These are phyloP conservation scores for Russula dissimulans DNA, from an alignment of 768 basidiomycete genomes.

Conservation along the genomic window DNA sequence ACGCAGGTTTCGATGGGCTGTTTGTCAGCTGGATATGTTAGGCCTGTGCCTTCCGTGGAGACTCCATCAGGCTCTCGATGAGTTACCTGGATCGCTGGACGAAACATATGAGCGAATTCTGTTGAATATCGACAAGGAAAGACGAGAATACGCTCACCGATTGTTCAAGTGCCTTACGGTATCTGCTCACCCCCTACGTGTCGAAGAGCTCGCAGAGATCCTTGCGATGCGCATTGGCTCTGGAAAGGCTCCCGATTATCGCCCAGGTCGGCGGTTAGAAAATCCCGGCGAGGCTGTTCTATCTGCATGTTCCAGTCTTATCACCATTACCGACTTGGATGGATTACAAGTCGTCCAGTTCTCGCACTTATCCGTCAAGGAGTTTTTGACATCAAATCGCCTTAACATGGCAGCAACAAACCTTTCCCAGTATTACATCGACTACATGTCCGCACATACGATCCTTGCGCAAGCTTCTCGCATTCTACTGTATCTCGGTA, in stretches of 20 bases:
- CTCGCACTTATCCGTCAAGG: slow-evolving; percentile 8
- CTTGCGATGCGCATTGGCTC: no score
- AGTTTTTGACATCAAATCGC: slow-evolving; percentile 1
- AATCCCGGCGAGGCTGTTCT: not conserved
- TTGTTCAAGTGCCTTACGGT: not conserved
- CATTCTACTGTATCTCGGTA: not conserved
- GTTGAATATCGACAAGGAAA: not conserved
- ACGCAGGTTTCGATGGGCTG: slow-evolving; percentile 6
- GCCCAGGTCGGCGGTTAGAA: no score
- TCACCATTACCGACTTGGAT: not conserved
- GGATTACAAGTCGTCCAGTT: not conserved
- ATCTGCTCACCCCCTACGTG: not conserved
- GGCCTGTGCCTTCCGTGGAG: not conserved
- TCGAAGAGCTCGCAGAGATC: no score
- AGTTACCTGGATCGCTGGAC: not conserved
- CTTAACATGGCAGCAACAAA: not conserved
- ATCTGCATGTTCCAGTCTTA: not conserved
- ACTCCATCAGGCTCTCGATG: not conserved
- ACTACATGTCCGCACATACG: not conserved
- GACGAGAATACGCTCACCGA: not conserved
- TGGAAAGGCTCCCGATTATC: no score
- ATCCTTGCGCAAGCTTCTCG: not conserved
- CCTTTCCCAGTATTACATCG: not conserved
- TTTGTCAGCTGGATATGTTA: slow-evolving; percentile 1
- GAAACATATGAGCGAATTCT: not conserved